Base-by-base conservation (phyloP, 805 yeast genomes). In the Lipomyces yamanashiensis region DNA sequence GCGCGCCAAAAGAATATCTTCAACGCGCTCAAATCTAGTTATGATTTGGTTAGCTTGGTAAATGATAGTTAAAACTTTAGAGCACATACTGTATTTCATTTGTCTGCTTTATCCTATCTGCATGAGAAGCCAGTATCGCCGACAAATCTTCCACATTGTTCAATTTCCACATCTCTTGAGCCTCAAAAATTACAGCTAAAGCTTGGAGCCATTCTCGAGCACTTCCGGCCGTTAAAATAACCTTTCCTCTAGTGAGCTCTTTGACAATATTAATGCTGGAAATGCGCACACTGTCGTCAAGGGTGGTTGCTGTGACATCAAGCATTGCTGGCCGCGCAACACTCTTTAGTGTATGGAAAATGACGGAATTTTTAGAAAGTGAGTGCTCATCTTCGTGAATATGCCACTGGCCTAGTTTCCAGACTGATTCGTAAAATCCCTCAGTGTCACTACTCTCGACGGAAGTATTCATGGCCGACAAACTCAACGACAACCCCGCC, bases 341-440 rank as follows among this genome's bases (percentile, higher is more conserved):
- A 28, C 34, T 52, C 33, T 45, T 59, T 34, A 63, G 33, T 2
- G 55, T 54, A 19, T 59, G 12, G 36, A 64, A 64, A 19, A 58
- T 59, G 1, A 58, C 28, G 1, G 55, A 17, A 19, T 47, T 52
- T 13, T 41, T 54, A 7, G 68, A 58, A 1, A 33, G 19, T 0
- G 81, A 72, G 0, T 63, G 67, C 1, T 71, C 72, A 0, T 86
- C 80, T 0, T 72, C 65, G 0, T 96, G 90, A 1, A 89, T 64
- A 59, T 87, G 88, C 98, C 98, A 92, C 55, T 84, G 83, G 49
- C 82, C 83, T 47, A 92, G 74, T 71, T 88, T 88, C 91, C 97
- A 87, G 0, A 86, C 83, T 84, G 91, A 86, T 62, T 83, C 85
- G 72, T 81, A 88, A 0, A 75, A 62, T 28, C 74, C 45, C 15